Base-by-base conservation (phyloP, 2,329 filamentous ascomycete genomes). In the Aspergillus felis region DNA sequence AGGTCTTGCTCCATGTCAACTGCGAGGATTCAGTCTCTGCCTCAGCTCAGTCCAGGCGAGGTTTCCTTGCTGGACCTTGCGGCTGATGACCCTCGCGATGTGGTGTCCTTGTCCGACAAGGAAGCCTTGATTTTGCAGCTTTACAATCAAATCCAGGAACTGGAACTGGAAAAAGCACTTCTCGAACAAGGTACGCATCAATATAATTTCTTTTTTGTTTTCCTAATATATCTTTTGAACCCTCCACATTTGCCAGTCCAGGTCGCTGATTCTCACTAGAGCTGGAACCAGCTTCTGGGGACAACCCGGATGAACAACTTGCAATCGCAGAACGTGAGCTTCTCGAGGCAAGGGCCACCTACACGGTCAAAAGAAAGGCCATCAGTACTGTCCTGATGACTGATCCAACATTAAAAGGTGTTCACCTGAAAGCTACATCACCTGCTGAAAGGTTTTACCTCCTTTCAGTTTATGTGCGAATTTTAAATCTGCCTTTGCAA, bases 331-430 rank as follows among this genome's bases (percentile, higher is more conserved):
- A 91, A 71, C 79, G 81, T 54, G 85, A 86, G 52, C 82, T 90
- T 24, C 79, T 93, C 29, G 83, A 91, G 64, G 85, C 89, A 27
- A 86, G 86, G 68, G 86, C 89, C 55, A 81, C 81, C 57, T 90
- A 90, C 72, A 81, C 85, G 44, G 79, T 93, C 56, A 85, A 85
- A 61, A 87, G 87, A 70, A 85, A 85, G 59, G 86, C 90, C 24
- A 79, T 87, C 24, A 85, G 89, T 60, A 85, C 82, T 50, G 85
- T 90, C 54, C 74, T 94, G 63, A 84, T 85, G 64, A 86, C 87
- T 56, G 88, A 91, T 66, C 90, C 91, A 7, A 86, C 90, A 44
- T 78, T 95, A 57, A 90, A 89, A 67, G 88, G 91, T 6, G 85
- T 93, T 42, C 90, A 95, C 71, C 78, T 83, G 58, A 86, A 86